Evolutionary conservation across 208 protist species (phyloP).

Genomic region (Leishmania braziliensis): DNA sequence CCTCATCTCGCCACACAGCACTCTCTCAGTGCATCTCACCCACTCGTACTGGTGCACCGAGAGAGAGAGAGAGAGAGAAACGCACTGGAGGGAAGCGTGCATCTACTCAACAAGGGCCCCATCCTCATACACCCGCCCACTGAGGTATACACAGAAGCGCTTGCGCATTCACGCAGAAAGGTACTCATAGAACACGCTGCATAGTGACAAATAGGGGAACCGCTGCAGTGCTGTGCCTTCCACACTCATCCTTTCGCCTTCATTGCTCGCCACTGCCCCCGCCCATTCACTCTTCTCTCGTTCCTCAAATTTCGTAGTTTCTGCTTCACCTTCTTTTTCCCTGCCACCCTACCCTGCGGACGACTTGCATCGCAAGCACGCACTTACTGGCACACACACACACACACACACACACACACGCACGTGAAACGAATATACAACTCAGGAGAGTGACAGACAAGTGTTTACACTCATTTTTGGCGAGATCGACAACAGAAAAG

Average conservation of each 20-base stretch:
- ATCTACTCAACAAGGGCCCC: background rate
- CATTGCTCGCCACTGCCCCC: background rate
- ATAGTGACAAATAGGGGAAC: background rate
- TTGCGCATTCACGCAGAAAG: background rate
- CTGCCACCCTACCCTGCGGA: background rate
- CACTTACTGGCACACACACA: conserved; percentile 10
- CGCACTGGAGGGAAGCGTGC: background rate
- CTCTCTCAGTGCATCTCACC: background rate
- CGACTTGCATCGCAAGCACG: background rate
- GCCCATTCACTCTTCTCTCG: background rate
- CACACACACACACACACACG: conserved; percentile 1
- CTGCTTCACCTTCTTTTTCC: background rate
- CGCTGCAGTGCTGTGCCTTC: background rate
- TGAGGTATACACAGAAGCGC: background rate
- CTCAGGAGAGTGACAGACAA: background rate
- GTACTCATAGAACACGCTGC: background rate
- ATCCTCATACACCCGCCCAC: background rate
- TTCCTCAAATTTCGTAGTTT: background rate
- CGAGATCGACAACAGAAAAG: background rate
- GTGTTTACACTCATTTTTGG: background rate
- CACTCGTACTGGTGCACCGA: background rate
- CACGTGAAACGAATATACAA: background rate
- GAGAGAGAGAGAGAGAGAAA: background rate
- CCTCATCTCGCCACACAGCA: background rate
- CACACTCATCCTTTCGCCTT: background rate